Base-by-base conservation (phyloP, 2,329 filamentous ascomycete genomes). In the Chrysoporthe austroafricana region DNA sequence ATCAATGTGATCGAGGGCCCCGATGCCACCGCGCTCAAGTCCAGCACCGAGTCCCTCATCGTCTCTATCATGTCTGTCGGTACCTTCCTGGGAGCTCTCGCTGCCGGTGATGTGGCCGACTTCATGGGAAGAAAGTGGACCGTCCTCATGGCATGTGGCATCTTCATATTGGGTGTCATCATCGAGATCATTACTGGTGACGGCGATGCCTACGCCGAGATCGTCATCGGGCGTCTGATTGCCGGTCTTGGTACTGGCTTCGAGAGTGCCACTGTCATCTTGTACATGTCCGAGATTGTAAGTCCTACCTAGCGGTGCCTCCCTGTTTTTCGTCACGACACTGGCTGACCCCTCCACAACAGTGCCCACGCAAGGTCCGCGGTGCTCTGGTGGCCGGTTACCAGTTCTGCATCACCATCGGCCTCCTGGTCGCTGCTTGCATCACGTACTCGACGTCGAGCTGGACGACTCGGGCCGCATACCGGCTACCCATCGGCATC, bases 221-320 rank as follows among this genome's bases (percentile, higher is more conserved):
- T 91, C 67, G 86, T 89, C 14, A 83, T 86, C 71, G 89, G 89
- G 73, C 88, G 89, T 80, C 77, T 91, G 66, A 79, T 91, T 73
- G 86, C 88, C 26, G 89, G 89, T 71, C 77, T 86, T 63, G 89
- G 89, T 79, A 87, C 91, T 68, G 89, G 89, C 72, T 60, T 60
- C 39, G 57, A 60, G 32, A 60, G 57, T 32, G 34, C 62, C 39
- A 56, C 48, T n/a, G 34, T 62, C 34, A 39, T 50, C n/a, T n/a
- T 48, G n/a, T 62, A 96, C 86, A 95, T 96, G 91, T 93, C 90
- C 62, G 92, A 94, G 80, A 92, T 94, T 77, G 84, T 60, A 60
- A 44, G 57, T 9, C 36, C 36, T 39, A 39, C 36, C 36, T 26
- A 26, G 26, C 26, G 26, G 26, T 26, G 26, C 26, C 43, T 52